These are phyloP conservation scores for Papilionanthe hybrid DNA, from an alignment of 116 monocot genomes.

Conservation along the genomic window DNA sequence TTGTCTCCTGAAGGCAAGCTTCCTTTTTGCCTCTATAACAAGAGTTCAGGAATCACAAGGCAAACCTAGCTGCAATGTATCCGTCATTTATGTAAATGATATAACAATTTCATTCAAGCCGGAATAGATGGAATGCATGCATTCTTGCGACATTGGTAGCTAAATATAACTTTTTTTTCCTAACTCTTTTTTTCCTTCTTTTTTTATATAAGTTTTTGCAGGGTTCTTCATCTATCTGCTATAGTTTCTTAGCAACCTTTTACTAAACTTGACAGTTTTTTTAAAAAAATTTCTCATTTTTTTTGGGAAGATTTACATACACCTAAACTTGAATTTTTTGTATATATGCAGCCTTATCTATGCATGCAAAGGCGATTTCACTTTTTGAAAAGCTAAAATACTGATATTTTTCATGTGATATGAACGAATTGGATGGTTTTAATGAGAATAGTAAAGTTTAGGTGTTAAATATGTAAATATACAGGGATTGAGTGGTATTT, in stretches of 20 bases:
- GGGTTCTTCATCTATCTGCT: not conserved
- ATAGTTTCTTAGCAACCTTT: not conserved
- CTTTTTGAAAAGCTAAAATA: no score
- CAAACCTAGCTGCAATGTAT: not conserved
- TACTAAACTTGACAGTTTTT: not conserved
- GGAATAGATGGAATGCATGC: constrained; percentile 5
- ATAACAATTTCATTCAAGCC: not conserved
- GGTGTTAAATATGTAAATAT: no score
- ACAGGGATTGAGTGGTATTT: no score
- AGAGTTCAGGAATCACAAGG: not conserved
- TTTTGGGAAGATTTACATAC: not conserved
- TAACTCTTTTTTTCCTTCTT: no score
- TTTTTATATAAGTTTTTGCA: not conserved
- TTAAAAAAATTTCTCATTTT: not conserved
- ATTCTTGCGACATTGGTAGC: not conserved
- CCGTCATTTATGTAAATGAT: not conserved
- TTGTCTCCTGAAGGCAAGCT: not conserved
- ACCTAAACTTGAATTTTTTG: no score
- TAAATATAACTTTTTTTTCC: not conserved
- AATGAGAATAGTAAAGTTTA: no score
- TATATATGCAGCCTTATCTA: no score
- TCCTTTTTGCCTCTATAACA: not conserved
- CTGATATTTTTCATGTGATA: no score
- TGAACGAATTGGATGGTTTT: no score
- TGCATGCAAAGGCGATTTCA: no score